A percentile compares a stretch with the other conserved stretches of the same genome.
Conservation (phyloP, 202 grass and related monocot genomes). For the Eragrostis tef region DNA sequence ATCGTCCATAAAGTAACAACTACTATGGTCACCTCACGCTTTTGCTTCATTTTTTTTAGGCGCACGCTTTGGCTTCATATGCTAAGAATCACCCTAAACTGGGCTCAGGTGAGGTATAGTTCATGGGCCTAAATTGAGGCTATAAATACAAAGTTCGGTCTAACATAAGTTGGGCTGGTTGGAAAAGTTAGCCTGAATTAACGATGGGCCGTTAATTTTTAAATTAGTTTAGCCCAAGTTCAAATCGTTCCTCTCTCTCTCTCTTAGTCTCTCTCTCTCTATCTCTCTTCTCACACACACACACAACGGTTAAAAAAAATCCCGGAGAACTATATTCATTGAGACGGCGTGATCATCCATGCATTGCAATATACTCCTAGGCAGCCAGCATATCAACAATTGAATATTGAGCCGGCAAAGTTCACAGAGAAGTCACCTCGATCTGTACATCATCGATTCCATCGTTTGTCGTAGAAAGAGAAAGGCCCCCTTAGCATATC, state of each 20-base stretch:
- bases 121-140: not conserved
- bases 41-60: no score
- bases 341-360: not conserved
- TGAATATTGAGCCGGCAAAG: not conserved
- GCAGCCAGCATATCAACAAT: not conserved
- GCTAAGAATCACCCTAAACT: not conserved
- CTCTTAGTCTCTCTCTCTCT: no score
- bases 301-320: no score
- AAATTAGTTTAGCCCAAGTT: no score
- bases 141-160: not conserved
- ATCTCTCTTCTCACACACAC: no score
- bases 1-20: no score
- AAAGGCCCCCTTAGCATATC: constrained; percentile 23
- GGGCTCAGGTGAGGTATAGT: not conserved
- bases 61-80: no score
- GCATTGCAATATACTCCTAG: not conserved
- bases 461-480: not conserved
- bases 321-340: no score
- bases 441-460: not conserved
- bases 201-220: not conserved
- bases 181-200: not conserved
- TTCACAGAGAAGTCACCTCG: constrained; percentile 15
- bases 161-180: not conserved
- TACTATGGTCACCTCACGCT: no score
- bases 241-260: no score